Evolutionary conservation across 2,329 filamentous ascomycete genomes (phyloP), one percentile per base, ranked within the genome.

Genomic region (Ophiostoma perfectum): DNA sequence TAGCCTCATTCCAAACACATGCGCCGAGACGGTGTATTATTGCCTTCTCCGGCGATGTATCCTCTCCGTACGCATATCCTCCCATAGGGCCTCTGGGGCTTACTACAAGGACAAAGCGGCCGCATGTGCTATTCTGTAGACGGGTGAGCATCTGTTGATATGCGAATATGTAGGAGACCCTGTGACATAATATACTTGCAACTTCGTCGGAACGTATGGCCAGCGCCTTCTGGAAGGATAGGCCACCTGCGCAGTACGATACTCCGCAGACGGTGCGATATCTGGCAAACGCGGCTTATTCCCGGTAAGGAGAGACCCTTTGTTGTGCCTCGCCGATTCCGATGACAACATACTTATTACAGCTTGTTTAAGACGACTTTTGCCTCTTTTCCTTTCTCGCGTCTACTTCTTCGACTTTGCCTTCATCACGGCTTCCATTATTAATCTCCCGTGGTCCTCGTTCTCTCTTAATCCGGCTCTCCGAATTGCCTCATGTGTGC

Each of bases 271-370:
- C 49, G 49, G 39, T 18, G 39, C n/a, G 8, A 36, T 36, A 27
- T 38, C 12, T 49, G 16, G 16, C 55, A 66, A 44, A 36, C n/a
- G 41, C 65, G 68, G 42, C 47, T 70, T 67, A 66, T 70, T 70
- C 62, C 68, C 68, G 65, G 41, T 58, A 64, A 12, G 44, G 38
- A 64, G 45, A 41, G 62, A 64, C 49, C 49, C n/a, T 12, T 36
- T 58, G 52, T 58, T 12, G 39, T 64, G 62, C 18, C 42, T 42
- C 16, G 41, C n/a, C 18, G 5, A 14, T 42, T 42, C 16, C 45
- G 62, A 42, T 27, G 8, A 27, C 49, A 52, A 27, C n/a, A 27
- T 27, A 27, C 27, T 27, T 27, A 52, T 52, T 52, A 52, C 49
- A 27, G 27, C 49, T 27, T 18, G 27, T 52, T 27, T 27, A 27